phyloP scores from a whole-genome alignment of 352 stramenopile species.

The Aphanomyces euteiches region DNA sequence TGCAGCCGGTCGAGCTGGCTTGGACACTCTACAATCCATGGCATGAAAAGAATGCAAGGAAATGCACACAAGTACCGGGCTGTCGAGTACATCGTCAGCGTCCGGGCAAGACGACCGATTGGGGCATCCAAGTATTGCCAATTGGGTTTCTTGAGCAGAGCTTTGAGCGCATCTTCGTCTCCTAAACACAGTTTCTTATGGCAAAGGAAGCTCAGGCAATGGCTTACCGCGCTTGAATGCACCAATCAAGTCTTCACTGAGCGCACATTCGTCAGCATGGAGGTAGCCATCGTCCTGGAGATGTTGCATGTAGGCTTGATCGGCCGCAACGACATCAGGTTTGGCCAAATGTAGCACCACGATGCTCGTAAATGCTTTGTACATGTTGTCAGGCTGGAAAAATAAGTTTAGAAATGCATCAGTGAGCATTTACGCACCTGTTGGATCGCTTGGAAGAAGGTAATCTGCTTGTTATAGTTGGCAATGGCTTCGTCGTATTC shows the following conservation, averaged over 20 bases:
- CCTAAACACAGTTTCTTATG: conserved; percentile 33
- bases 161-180: conserved; percentile 68
- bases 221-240: conserved; percentile 48
- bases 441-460: conserved; percentile 60
- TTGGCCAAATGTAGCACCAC: conserved; percentile 54
- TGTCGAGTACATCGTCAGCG: conserved; percentile 59
- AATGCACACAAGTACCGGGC: background rate
- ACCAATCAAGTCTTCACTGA: conserved; percentile 70
- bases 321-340: conserved; percentile 65
- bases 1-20: background rate
- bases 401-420: background rate
- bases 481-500: conserved; percentile 46
- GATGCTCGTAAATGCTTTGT: conserved; percentile 73
- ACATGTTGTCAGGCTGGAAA: conserved; percentile 38
- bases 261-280: conserved; percentile 66
- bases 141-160: conserved; percentile 65
- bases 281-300: conserved; percentile 75
- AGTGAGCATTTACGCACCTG: conserved; percentile 38
- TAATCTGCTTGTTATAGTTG: conserved; percentile 51
- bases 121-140: conserved; percentile 79
- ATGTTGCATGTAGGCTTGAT: conserved; percentile 69
- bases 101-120: conserved; percentile 61
- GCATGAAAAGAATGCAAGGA: background rate
- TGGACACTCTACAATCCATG: background rate
- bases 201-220: background rate